phyloP scores from a whole-genome alignment of 768 basidiomycete genomes.

The Naganishia vishniacii region DNA sequence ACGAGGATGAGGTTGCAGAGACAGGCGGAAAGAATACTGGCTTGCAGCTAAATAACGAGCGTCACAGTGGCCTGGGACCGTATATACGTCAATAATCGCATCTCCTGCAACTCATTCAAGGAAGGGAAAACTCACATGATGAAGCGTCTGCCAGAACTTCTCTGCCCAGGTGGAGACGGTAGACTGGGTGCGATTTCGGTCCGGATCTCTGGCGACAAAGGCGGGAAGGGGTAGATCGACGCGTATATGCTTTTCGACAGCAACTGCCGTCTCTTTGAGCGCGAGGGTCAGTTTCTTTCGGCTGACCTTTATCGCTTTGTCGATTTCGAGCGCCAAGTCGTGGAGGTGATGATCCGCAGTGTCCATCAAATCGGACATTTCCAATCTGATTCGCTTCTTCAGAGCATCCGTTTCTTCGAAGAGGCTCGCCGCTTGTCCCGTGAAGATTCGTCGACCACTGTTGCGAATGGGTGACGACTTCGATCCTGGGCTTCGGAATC shows the following conservation, averaged over 20 bases:
- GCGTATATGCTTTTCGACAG: constrained; percentile 1
- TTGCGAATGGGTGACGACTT: background rate
- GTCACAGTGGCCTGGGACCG: constrained; percentile 8
- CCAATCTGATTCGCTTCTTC: constrained; percentile 1
- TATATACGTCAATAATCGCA: background rate
- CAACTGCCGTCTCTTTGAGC: constrained; percentile 6
- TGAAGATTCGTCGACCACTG: constrained; percentile 2
- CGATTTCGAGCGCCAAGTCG: constrained; percentile 1
- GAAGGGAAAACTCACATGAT: constrained; percentile 2
- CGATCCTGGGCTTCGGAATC: background rate
- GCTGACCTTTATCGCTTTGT: constrained; percentile 8
- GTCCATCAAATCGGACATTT: constrained; percentile 1
- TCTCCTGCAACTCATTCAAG: background rate
- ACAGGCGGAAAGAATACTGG: background rate
- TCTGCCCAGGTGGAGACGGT: constrained; percentile 15
- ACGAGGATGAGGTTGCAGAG: background rate
- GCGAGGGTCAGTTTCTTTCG: background rate
- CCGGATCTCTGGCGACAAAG: background rate
- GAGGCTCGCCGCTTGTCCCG: background rate
- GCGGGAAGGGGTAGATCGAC: constrained; percentile 9
- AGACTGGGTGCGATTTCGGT: background rate
- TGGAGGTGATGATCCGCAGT: constrained; percentile 8
- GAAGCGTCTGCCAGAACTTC: constrained; percentile 15
- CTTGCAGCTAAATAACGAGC: background rate
- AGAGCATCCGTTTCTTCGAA: constrained; percentile 12